Base-by-base conservation (phyloP, 352 stramenopile species). In the Pythium vanterpoolii region DNA sequence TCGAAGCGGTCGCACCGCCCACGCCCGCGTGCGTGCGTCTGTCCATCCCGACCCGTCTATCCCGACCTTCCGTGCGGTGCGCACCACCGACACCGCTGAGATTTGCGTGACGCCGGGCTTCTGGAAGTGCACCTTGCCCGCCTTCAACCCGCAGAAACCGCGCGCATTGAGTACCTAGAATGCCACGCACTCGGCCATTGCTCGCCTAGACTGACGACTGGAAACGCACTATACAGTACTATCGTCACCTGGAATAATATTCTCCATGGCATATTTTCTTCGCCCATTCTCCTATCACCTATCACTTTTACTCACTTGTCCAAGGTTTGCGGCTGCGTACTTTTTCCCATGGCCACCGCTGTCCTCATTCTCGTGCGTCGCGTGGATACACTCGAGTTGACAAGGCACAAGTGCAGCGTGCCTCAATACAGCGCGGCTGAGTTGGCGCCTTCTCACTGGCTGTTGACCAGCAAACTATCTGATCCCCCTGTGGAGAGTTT, bases 141-240 rank as follows among this genome's bases (percentile, higher is more conserved):
- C 45, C 21, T 68, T 62, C 46, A 68, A 68, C 46, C 61, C 60
- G 9, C 52, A 57, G 1, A 68, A 59, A n/a, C 61, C 61, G 7
- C 53, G 53, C 26, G 23, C 13, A 11, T 40, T 68, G 16, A 68
- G 28, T 16, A 63, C 53, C 46, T 63, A 53, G 39, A 46, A 52
- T 31, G 11, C 53, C 60, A 61, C n/a, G n/a, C n/a, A n/a, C n/a
- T n/a, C n/a, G n/a, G n/a, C n/a, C n/a, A n/a, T 51, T 64, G 27
- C 21, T 50, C 27, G 46, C 57, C 14, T 52, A 26, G 36, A 39
- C 1, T 38, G 33, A n/a, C n/a, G n/a, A n/a, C n/a, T n/a, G n/a
- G n/a, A n/a, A n/a, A n/a, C n/a, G n/a, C n/a, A n/a, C n/a, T n/a
- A n/a, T n/a, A n/a, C n/a, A n/a, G n/a, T n/a, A n/a, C n/a, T n/a